Evolutionary conservation across 2,329 filamentous ascomycete species (phyloP), one percentile per base, ranked within the genome.

Genomic region (Colletotrichum incanum): DNA sequence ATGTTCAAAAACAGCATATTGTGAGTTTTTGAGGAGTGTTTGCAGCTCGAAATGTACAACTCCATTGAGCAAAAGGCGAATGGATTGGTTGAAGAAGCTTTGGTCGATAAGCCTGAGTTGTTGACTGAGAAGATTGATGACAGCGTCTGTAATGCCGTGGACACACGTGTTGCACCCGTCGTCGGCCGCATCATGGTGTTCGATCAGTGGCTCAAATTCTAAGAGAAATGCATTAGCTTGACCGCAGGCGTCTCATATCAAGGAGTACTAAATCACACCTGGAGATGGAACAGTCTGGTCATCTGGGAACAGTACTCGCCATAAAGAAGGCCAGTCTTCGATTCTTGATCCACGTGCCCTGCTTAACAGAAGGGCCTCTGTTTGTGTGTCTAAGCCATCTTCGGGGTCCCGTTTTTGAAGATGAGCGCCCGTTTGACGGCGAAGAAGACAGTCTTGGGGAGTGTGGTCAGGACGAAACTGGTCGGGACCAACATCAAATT

Each of bases 141-240:
- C 49, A 14, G n/a, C 49, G 23, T 52, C 20, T 26, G 37, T 56
- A 14, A 43, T 26, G n/a, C 43, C 12, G 9, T 43, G 26, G 31
- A 64, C 49, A 23, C 37, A 64, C 1, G 11, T 7, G 8, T 64
- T 54, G 16, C 23, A 64, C 20, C 61, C 47, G 11, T 45, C 34
- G 31, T 12, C 61, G 6, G 61, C 61, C n/a, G 31, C 18, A 31
- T 64, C 49, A 37, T 64, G 61, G 16, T 64, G 61, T 18, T 64
- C 61, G 12, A 64, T 55, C 37, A 64, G 8, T 20, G 61, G 49
- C n/a, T 64, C 61, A 18, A 55, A 64, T 7, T 11, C 61, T 64
- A 23, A 20, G 18, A 5, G 5, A 28, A 23, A 3, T 16, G 11
- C 16, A 7, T 64, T 49, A 49, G 58, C 41, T 4, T 2, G 5